A percentile compares a stretch with the other conserved stretches of the same genome.
phyloP scores from a whole-genome alignment of 805 yeast genomes.

The Metahyphopichia silvanorum region DNA sequence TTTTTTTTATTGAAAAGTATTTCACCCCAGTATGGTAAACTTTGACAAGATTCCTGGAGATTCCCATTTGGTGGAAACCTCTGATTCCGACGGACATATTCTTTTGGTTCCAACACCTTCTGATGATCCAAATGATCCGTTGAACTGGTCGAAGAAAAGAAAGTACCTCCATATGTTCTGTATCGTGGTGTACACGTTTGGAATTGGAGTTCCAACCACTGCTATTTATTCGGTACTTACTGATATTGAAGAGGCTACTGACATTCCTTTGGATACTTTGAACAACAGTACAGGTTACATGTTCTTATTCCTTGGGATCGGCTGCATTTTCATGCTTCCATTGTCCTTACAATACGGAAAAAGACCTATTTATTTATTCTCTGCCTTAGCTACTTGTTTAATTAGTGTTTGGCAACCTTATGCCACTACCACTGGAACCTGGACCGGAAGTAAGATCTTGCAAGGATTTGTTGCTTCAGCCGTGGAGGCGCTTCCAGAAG shows the following conservation, averaged over 20 bases:
- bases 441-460: constrained; percentile 38
- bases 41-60: constrained; percentile 3
- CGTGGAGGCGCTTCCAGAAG: constrained; percentile 49
- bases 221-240: constrained; percentile 44
- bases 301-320: constrained; percentile 14
- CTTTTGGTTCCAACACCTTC: constrained; percentile 66
- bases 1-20: too few relatives aligned
- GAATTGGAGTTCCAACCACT: constrained; percentile 47
- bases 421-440: constrained; percentile 29
- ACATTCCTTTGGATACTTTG: constrained; percentile 24
- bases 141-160: constrained; percentile 55
- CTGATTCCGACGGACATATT: constrained; percentile 29
- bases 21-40: too few relatives aligned
- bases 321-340: constrained; percentile 51
- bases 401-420: constrained; percentile 43
- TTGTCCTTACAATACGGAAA: constrained; percentile 47
- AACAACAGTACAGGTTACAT: constrained; percentile 4
- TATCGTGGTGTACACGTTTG: constrained; percentile 28
- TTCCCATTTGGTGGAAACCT: background rate
- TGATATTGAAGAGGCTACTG: constrained; percentile 31
- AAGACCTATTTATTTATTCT: constrained; percentile 41
- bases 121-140: constrained; percentile 66
- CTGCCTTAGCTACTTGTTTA: constrained; percentile 32
- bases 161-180: constrained; percentile 47
- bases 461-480: constrained; percentile 30